These are phyloP conservation scores for Besnoitia besnoiti DNA, from an alignment of 169 alveolate species.

Conservation along the genomic window DNA sequence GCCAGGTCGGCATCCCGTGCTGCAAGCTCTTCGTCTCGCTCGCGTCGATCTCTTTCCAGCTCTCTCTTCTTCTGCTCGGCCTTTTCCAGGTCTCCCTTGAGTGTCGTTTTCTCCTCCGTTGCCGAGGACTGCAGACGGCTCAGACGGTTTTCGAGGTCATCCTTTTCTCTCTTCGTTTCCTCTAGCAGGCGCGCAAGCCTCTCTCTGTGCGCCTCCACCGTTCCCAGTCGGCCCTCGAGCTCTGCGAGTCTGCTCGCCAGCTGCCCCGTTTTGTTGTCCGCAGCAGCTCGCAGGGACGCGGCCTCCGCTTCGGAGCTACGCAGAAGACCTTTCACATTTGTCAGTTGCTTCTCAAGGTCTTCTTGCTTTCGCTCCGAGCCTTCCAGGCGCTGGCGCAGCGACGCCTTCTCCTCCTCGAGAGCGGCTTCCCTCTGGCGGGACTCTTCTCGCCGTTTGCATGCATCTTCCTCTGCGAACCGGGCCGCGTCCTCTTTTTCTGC, in stretches of 20 bases:
- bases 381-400: no score
- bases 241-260: not conserved
- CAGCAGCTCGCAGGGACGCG: not conserved
- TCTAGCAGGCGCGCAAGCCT: not conserved
- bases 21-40: not conserved
- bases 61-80: not conserved
- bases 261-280: not conserved
- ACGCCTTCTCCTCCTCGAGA: no score
- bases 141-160: not conserved
- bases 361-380: no score
- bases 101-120: not conserved
- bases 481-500: not conserved
- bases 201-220: not conserved
- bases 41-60: not conserved
- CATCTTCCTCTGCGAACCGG: no score
- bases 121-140: not conserved
- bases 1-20: not conserved
- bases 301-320: not conserved
- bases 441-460: no score
- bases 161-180: not conserved
- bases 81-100: not conserved
- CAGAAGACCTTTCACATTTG: no score
- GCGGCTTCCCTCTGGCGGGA: no score
- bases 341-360: no score
- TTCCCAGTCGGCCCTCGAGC: not conserved